Evolutionary conservation across 441 rosid species (phyloP).

Genomic region (Adansonia madagascariensis): DNA sequence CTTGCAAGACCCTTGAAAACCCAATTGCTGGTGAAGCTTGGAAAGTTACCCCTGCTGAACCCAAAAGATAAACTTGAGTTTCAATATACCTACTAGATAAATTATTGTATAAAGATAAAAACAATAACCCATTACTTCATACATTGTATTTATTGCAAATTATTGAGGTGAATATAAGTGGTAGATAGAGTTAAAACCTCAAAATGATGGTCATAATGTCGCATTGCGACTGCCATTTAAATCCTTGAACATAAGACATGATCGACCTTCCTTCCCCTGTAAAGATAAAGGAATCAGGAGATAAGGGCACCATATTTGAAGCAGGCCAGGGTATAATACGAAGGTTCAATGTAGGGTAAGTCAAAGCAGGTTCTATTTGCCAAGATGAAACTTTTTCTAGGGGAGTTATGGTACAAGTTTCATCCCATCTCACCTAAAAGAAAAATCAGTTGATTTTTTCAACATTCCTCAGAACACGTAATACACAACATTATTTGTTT

Average conservation of each 20-base stretch:
- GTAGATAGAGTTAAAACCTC: no score
- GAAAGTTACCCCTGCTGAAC: neutral
- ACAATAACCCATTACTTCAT: neutral
- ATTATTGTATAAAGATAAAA: neutral
- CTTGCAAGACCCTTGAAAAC: neutral
- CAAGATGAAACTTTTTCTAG: constrained; percentile 97
- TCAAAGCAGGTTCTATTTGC: constrained; percentile 82
- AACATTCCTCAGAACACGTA: constrained; percentile 14
- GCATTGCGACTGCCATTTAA: no score
- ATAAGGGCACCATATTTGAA: constrained; percentile 55
- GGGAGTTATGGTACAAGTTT: constrained; percentile 62
- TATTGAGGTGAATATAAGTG: no score
- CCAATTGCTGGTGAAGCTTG: neutral
- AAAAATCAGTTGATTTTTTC: constrained; percentile 13
- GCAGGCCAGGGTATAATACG: constrained; percentile 68
- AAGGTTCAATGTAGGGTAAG: constrained; percentile 70
- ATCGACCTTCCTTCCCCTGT: constrained; percentile 56
- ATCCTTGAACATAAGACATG: no score
- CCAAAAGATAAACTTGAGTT: no score
- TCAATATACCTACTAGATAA: neutral
- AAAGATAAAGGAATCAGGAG: constrained; percentile 63
- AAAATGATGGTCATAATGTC: no score
- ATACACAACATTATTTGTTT: neutral
- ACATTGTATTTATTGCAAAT: no score
- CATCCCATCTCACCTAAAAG: constrained; percentile 90